Conservation (phyloP, 768 basidiomycete genomes). For the Mycena floridula region DNA sequence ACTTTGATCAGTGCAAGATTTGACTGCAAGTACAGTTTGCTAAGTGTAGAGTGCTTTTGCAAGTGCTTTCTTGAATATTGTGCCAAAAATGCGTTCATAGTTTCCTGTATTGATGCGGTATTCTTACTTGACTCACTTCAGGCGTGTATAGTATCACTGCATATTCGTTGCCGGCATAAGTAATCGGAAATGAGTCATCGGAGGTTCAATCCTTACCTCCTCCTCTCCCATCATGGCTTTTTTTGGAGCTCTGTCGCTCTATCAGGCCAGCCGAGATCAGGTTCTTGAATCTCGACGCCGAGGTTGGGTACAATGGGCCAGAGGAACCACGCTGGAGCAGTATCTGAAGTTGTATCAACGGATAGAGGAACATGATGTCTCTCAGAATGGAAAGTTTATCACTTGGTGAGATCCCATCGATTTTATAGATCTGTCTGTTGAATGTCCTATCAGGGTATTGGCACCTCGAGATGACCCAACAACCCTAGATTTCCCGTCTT, state of each 20-base stretch:
- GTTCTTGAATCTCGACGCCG: constrained; percentile 32
- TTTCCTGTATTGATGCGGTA: no score
- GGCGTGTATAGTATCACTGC: no score
- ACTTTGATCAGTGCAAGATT: no score
- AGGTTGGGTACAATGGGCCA: constrained; percentile 37
- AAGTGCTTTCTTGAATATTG: no score
- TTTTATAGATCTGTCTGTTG: neutral
- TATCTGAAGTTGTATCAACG: constrained; percentile 36
- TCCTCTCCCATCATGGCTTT: no score
- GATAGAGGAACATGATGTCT: constrained; percentile 37
- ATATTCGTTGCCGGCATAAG: no score
- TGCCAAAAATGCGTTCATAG: no score
- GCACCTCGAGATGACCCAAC: constrained; percentile 43
- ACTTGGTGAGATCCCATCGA: constrained; percentile 35
- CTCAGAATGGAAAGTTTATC: constrained; percentile 35
- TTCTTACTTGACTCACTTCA: no score
- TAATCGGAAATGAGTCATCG: no score
- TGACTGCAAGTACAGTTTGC: no score
- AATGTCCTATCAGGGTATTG: constrained; percentile 40
- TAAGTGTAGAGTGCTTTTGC: no score
- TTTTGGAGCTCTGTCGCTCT: constrained; percentile 32
- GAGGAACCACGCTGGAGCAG: constrained; percentile 34
- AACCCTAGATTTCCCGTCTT: constrained; percentile 49
- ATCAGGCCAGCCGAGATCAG: constrained; percentile 43
- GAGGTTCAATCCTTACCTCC: no score